Evolutionary conservation across 1,284 basidiomycete genomes (phyloP).

Genomic region (Irpex rosettiformis): DNA sequence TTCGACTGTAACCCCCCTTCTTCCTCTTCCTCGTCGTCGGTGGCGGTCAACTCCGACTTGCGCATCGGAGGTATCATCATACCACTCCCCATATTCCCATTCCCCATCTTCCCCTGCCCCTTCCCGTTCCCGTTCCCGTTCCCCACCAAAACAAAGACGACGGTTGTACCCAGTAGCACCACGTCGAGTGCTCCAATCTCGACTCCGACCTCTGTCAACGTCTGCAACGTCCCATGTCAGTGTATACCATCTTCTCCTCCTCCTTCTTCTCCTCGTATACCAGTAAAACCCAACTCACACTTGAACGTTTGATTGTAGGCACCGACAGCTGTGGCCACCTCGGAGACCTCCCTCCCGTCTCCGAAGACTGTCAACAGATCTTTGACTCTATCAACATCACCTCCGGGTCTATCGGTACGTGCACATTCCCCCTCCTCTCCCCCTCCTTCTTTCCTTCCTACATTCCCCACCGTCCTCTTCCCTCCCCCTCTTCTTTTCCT

Average conservation of each 20-base stretch:
- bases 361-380: constrained; percentile 20
- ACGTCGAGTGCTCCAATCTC: constrained; percentile 2
- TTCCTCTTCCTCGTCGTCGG: no score
- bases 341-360: constrained; percentile 18
- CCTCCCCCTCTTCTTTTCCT: no score
- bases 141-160: constrained; percentile 3
- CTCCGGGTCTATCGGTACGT: constrained; percentile 17
- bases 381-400: constrained; percentile 21
- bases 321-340: constrained; percentile 16
- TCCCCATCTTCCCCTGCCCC: not conserved
- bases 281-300: no score
- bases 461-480: no score
- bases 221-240: constrained; percentile 19
- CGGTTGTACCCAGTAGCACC: not conserved
- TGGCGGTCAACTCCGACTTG: not conserved
- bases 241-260: no score
- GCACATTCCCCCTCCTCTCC: no score
- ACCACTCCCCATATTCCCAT: not conserved
- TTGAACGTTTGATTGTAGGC: constrained; percentile 14
- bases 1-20: constrained; percentile 19
- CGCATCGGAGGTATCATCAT: not conserved
- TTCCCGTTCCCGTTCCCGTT: not conserved
- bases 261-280: no score
- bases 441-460: no score
- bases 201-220: constrained; percentile 8